Evolutionary conservation across 108 stramenopile genomes (phyloP).

Genomic region (Nannochloropsis gaditana): DNA sequence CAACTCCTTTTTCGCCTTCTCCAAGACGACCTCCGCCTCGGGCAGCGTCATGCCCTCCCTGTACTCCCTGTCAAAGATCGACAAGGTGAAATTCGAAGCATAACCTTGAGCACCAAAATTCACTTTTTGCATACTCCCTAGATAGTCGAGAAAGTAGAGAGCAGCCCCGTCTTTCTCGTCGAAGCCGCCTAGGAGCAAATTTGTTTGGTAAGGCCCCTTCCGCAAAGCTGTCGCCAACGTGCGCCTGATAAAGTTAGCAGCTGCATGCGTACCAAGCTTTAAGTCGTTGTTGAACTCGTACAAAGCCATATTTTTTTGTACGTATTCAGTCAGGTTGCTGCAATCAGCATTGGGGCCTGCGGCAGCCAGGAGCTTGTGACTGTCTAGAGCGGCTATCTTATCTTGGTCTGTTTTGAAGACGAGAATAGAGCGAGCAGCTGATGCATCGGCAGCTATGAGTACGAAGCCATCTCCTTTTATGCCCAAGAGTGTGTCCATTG

Average conservation of each 20-base stretch:
- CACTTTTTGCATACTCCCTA: constrained; percentile 66
- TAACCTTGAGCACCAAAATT: constrained; percentile 73
- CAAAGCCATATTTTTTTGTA: constrained; percentile 82
- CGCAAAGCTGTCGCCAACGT: constrained; percentile 81
- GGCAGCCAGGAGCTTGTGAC: constrained; percentile 34
- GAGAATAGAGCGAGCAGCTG: constrained; percentile 43
- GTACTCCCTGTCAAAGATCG: constrained; percentile 90
- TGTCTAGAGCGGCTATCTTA: constrained; percentile 34
- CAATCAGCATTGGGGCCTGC: constrained; percentile 49
- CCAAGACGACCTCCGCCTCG: constrained; percentile 70
- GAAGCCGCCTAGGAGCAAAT: constrained; percentile 81
- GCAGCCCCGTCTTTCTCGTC: constrained; percentile 60
- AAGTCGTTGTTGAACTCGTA: constrained; percentile 90
- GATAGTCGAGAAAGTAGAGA: constrained; percentile 86
- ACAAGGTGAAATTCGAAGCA: constrained; percentile 81
- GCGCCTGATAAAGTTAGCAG: constrained; percentile 86
- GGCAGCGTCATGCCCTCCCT: constrained; percentile 65
- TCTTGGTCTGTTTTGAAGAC: constrained; percentile 45
- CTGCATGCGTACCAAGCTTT: constrained; percentile 78
- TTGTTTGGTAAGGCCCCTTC: constrained; percentile 92
- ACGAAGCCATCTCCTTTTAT: constrained; percentile 46
- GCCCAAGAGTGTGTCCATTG: constrained; percentile 47
- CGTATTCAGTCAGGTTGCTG: constrained; percentile 74
- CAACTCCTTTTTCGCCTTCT: constrained; percentile 81
- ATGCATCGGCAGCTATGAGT: constrained; percentile 47